Evolutionary conservation across 257 asterid genomes (phyloP), one percentile per base, ranked within the genome.

Genomic region (Schizonepeta tenuifolia): DNA sequence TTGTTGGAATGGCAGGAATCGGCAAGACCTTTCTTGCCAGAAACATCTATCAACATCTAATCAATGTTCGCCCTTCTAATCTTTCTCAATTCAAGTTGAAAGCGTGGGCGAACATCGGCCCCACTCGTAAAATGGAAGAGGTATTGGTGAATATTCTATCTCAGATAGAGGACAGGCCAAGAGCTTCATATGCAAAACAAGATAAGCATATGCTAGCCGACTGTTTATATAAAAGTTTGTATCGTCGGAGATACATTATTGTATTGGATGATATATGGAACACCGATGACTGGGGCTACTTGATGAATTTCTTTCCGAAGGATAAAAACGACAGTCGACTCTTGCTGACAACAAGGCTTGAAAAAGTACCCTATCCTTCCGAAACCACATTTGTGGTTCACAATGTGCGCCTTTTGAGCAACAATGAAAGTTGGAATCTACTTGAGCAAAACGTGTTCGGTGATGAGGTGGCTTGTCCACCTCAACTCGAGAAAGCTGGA

Each of bases 361-460:
- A 40, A 1, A 35, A 63, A 5, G 36, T 21, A 11, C 36, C 54
- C 10, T 1, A 1, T 10, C 2, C 2, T 40, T 3, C 18, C 0
- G 8, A 1, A 0, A 5, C 36, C 9, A 26, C 20, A 4, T 3
- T 3, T 62, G 3, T 14, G 2, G 6, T 9, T 9, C 75, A 71
- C 53, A 14, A 57, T 6, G 28, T 58, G 17, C 40, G 17, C 3
- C 28, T 24, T 17, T 26, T 71, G 6, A 9, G 14, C n/a, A 20
- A 22, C 0, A 47, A 47, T 15, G 74, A 75, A 21, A 75, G 79
- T 36, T 75, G 79, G 79, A 1, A 40, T 12, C 66, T 75, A 18
- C 74, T 75, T 1, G 2, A 62, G 24, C 35, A 44, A 10, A 66
- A 21, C 38, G 58, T 49, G 12, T 66, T 74, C 18, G 68, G 21